A percentile compares a stretch with the other conserved stretches of the same genome.
Conservation (phyloP, 495 filamentous ascomycete species). For the Penicillium paradoxum region DNA sequence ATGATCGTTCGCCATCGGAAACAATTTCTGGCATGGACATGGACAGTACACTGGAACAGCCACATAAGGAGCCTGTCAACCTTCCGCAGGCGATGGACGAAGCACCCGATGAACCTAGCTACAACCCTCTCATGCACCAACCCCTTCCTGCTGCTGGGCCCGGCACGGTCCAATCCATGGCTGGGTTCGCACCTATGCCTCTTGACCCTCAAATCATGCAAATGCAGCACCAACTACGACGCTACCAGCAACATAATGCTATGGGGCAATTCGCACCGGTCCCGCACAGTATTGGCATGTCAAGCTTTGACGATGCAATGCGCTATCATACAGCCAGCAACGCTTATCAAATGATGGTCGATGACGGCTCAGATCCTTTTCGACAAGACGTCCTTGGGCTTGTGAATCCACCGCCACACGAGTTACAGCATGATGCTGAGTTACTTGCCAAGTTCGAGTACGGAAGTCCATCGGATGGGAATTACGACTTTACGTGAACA, state of each 20-base stretch:
- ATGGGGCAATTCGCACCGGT: conserved; percentile 35
- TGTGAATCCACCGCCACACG: conserved; percentile 38
- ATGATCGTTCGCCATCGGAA: conserved; percentile 23
- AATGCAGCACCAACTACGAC: conserved; percentile 35
- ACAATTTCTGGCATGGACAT: conserved; percentile 14
- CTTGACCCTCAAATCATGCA: conserved; percentile 46
- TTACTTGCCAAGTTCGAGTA: conserved; percentile 42
- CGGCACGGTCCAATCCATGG: conserved; percentile 32
- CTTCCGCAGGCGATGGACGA: conserved; percentile 32
- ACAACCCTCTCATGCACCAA: conserved; percentile 34
- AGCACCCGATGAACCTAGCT: conserved; percentile 23
- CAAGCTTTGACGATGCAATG: conserved; percentile 39
- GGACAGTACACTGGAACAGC: conserved; percentile 17
- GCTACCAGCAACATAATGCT: conserved; percentile 35
- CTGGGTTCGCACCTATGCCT: conserved; percentile 38
- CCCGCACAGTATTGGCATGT: conserved; percentile 24
- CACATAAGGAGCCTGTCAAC: conserved; percentile 17
- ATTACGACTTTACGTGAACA: conserved; percentile 37
- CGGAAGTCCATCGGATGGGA: conserved; percentile 36
- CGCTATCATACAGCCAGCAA: conserved; percentile 35
- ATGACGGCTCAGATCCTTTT: conserved; percentile 38
- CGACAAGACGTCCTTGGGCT: conserved; percentile 38
- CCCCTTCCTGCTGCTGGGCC: conserved; percentile 25
- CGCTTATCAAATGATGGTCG: conserved; percentile 46
- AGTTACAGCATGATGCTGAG: conserved; percentile 42